Percentiles rank a stretch among this genome's conserved stretches.
These are phyloP conservation scores for Fusarium dimerum DNA, from an alignment of 2,329 filamentous ascomycete genomes.

Conservation along the genomic window DNA sequence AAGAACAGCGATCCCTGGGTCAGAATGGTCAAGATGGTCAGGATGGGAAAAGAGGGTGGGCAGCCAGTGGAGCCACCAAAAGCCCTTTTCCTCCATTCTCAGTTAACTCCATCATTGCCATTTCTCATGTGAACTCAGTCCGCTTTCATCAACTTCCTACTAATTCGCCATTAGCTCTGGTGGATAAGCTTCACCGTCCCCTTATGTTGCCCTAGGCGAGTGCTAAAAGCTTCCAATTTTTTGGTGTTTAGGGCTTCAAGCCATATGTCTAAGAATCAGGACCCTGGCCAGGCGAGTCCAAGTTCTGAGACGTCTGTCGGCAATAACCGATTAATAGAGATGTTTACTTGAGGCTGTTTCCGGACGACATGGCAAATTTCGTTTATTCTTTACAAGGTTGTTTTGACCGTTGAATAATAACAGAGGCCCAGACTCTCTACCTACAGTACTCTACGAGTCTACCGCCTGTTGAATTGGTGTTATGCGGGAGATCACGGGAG, in stretches of 20 bases:
- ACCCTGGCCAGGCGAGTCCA: not conserved
- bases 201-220: no score
- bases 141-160: no score
- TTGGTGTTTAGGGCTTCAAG: not conserved
- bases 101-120: no score
- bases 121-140: no score
- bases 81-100: no score
- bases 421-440: not conserved
- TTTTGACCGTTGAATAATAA: not conserved
- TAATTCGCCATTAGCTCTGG: no score
- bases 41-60: no score
- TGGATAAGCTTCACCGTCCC: no score
- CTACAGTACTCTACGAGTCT: no score
- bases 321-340: not conserved
- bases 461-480: not conserved
- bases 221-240: not conserved
- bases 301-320: not conserved
- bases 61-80: no score
- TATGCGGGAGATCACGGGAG: not conserved
- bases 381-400: not conserved
- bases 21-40: conserved; percentile 12
- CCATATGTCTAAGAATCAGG: not conserved
- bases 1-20: conserved; percentile 13
- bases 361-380: not conserved
- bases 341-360: not conserved